These are phyloP conservation scores for Pythium sukuiense DNA, from an alignment of 352 stramenopile species.

Conservation along the genomic window DNA sequence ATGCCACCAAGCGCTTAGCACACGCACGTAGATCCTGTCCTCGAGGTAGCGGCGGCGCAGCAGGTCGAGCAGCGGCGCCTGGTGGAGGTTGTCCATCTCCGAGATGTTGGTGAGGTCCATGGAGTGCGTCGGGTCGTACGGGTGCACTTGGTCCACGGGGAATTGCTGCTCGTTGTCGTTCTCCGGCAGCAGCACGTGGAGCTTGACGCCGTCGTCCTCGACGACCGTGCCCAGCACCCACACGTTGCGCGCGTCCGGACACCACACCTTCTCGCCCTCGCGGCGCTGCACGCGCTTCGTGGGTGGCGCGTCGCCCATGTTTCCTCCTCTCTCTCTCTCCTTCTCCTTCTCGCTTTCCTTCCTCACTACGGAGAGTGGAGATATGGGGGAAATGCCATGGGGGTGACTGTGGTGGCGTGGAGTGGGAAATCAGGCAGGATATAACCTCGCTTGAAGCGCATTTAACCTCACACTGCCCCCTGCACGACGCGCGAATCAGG, in stretches of 20 bases:
- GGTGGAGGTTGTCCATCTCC: constrained; percentile 94
- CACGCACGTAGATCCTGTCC: constrained; percentile 90
- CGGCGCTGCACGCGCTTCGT: constrained; percentile 63
- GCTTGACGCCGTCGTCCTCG: constrained; percentile 83
- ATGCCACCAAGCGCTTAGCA: neutral
- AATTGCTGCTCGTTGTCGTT: constrained; percentile 83
- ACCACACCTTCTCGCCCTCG: constrained; percentile 89
- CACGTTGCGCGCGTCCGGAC: constrained; percentile 80
- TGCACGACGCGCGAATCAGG: constrained; percentile 6
- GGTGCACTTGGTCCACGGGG: constrained; percentile 78
- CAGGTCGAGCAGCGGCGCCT: constrained; percentile 89
- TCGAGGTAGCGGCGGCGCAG: constrained; percentile 86
- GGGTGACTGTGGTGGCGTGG: neutral
- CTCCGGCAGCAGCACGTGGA: constrained; percentile 82
- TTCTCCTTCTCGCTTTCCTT: neutral
- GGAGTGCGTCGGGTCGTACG: constrained; percentile 90
- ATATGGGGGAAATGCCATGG: neutral
- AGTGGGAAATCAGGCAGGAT: constrained; percentile 25
- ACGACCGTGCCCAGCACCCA: constrained; percentile 86
- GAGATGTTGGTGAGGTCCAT: constrained; percentile 89
- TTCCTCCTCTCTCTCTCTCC: neutral
- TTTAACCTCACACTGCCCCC: constrained; percentile 24
- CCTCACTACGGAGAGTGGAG: neutral
- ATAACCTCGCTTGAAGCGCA: constrained; percentile 22
- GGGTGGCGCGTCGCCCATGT: constrained; percentile 19